A percentile compares a stretch with the other conserved stretches of the same genome.
Evolutionary conservation across 495 filamentous ascomycete genomes (phyloP).

Genomic region (Umbilicaria muhlenbergii): DNA sequence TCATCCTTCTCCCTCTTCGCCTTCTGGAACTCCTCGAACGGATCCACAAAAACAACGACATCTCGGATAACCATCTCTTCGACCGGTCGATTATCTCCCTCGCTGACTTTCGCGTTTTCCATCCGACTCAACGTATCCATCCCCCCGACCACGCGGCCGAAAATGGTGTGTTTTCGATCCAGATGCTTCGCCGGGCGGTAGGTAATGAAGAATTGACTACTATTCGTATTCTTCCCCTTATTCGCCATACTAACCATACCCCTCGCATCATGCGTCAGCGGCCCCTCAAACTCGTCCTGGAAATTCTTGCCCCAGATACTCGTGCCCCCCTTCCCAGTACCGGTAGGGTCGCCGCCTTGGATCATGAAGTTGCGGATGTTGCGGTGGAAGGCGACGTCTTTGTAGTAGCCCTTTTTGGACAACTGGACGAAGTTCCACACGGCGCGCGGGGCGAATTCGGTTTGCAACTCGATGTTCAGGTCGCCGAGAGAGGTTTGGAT

Average conservation of each 20-base stretch:
- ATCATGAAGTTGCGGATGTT: slow-evolving; percentile 97
- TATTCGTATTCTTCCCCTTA: slow-evolving; percentile 95
- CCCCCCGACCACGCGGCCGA: slow-evolving; percentile 70
- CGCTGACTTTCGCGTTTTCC: slow-evolving; percentile 52
- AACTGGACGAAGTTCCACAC: slow-evolving; percentile 95
- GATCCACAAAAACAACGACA: slow-evolving; percentile 79
- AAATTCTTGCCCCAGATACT: slow-evolving; percentile 87
- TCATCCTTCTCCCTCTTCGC: slow-evolving; percentile 36
- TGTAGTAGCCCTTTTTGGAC: slow-evolving; percentile 81
- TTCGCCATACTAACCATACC: slow-evolving; percentile 92
- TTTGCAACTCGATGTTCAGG: slow-evolving; percentile 77
- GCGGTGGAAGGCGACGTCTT: slow-evolving; percentile 66
- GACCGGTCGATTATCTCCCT: slow-evolving; percentile 52
- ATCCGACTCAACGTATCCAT: slow-evolving; percentile 54
- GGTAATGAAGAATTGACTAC: slow-evolving; percentile 86
- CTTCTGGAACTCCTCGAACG: slow-evolving; percentile 81
- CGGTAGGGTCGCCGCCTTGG: slow-evolving; percentile 62
- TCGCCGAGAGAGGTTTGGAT: slow-evolving; percentile 72
- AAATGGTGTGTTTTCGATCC: slow-evolving; percentile 92
- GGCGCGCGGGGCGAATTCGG: slow-evolving; percentile 77
- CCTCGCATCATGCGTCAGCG: slow-evolving; percentile 58
- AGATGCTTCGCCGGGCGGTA: slow-evolving; percentile 74
- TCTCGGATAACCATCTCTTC: slow-evolving; percentile 68
- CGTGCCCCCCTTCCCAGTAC: slow-evolving; percentile 70
- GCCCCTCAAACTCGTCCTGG: slow-evolving; percentile 83